Percentiles rank a stretch among this genome's conserved stretches.
Evolutionary conservation across 345 rosid genomes (phyloP).

Genomic region (Erucastrum elatum): DNA sequence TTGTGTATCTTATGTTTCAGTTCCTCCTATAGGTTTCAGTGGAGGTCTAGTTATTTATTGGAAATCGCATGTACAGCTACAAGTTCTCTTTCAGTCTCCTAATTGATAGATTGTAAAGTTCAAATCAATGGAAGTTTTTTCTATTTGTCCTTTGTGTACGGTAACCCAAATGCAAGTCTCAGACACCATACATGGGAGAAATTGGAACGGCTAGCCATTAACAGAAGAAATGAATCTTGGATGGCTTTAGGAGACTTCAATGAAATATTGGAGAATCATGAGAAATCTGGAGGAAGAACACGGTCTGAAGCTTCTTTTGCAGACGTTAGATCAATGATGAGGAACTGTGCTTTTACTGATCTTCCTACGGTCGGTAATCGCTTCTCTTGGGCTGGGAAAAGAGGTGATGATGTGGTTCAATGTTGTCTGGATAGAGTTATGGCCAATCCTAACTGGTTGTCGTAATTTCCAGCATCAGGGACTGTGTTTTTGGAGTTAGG

Average conservation of each 20-base stretch:
- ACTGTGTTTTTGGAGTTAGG: too few species aligned
- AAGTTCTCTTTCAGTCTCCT: background rate
- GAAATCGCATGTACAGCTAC: background rate
- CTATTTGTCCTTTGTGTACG: background rate
- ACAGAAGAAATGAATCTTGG: background rate
- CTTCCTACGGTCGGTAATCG: background rate
- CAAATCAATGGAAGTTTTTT: background rate
- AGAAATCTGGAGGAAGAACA: background rate
- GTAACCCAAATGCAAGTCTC: background rate
- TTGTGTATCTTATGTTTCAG: too few species aligned
- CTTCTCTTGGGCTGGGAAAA: background rate
- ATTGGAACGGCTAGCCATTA: background rate
- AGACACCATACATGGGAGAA: background rate
- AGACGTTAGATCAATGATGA: background rate
- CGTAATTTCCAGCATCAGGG: too few species aligned
- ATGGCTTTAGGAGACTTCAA: background rate
- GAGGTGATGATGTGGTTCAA: background rate
- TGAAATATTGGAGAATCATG: background rate
- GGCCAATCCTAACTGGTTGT: background rate
- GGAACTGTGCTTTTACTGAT: background rate
- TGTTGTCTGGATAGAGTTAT: background rate
- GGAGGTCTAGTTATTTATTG: background rate
- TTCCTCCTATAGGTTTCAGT: background rate
- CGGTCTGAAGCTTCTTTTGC: background rate
- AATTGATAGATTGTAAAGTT: background rate